These are phyloP conservation scores for Helichrysum umbraculigerum DNA, from an alignment of 129 eudicot species.

Conservation along the genomic window DNA sequence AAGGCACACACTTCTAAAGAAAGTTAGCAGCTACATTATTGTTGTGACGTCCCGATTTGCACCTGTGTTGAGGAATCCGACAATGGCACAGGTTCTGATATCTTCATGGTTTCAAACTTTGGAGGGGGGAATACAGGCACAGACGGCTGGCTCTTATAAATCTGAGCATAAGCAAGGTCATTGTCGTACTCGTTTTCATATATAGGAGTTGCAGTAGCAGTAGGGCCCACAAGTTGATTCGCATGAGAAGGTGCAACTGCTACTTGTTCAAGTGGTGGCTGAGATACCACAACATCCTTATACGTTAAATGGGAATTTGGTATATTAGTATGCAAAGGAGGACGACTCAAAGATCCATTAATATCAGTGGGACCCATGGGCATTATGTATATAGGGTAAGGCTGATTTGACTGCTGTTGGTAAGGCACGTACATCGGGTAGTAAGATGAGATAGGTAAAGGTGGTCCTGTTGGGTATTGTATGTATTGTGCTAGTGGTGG, in stretches of 20 bases:
- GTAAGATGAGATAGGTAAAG: constrained; percentile 58
- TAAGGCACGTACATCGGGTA: constrained; percentile 63
- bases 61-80: constrained; percentile 35
- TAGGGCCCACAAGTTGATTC: constrained; percentile 42
- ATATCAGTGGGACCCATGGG: constrained; percentile 46
- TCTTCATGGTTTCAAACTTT: constrained; percentile 46
- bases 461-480: constrained; percentile 55
- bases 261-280: constrained; percentile 41
- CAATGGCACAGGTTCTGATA: constrained; percentile 36
- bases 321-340: constrained; percentile 21
- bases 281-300: constrained; percentile 45
- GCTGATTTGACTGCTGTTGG: constrained; percentile 51
- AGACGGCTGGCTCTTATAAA: constrained; percentile 84
- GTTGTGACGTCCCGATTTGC: background rate
- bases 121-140: constrained; percentile 53
- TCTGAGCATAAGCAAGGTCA: constrained; percentile 76
- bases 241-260: constrained; percentile 32
- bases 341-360: background rate
- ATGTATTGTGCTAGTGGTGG: constrained; percentile 54
- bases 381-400: constrained; percentile 65
- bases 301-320: constrained; percentile 31
- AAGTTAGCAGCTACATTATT: background rate
- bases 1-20: background rate
- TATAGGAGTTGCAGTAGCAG: constrained; percentile 31
- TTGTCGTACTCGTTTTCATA: constrained; percentile 55